Conservation (phyloP, 495 filamentous ascomycete species). For the Podospora appendiculata region DNA sequence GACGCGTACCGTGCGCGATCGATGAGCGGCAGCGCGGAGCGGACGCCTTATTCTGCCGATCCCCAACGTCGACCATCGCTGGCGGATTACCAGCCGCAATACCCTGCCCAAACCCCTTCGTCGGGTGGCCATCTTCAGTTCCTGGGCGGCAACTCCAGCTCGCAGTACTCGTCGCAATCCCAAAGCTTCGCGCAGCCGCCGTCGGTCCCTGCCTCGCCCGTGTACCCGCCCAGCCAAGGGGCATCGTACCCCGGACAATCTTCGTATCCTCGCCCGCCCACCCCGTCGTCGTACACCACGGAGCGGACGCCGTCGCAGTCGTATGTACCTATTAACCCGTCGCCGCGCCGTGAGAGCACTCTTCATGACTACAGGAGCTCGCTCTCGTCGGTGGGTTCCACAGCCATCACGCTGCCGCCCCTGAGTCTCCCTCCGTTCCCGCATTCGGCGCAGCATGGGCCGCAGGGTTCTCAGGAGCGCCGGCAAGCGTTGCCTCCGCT, state of each 20-base stretch:
- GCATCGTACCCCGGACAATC: constrained; percentile 11
- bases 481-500: constrained; percentile 13
- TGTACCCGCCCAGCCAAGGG: constrained; percentile 28
- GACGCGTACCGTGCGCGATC: constrained; percentile 63
- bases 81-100: constrained; percentile 41
- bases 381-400: neutral
- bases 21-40: constrained; percentile 61
- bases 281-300: constrained; percentile 23
- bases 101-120: constrained; percentile 29
- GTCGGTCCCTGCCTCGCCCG: constrained; percentile 32
- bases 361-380: constrained; percentile 11
- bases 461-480: neutral
- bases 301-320: constrained; percentile 21
- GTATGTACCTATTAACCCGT: constrained; percentile 19
- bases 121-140: constrained; percentile 29
- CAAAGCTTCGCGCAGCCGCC: constrained; percentile 42
- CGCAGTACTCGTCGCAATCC: constrained; percentile 21
- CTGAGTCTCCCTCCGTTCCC: neutral
- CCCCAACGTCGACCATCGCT: constrained; percentile 48
- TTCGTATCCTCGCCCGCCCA: constrained; percentile 33
- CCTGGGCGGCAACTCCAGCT: constrained; percentile 17
- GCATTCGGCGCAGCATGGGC: constrained; percentile 1
- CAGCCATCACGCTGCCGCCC: constrained; percentile 9
- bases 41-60: constrained; percentile 36
- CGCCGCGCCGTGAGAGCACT: constrained; percentile 17